Evolutionary conservation across 148 eudicot genomes (phyloP), one percentile per base, ranked within the genome.

Genomic region (Rhododendron simsii): DNA sequence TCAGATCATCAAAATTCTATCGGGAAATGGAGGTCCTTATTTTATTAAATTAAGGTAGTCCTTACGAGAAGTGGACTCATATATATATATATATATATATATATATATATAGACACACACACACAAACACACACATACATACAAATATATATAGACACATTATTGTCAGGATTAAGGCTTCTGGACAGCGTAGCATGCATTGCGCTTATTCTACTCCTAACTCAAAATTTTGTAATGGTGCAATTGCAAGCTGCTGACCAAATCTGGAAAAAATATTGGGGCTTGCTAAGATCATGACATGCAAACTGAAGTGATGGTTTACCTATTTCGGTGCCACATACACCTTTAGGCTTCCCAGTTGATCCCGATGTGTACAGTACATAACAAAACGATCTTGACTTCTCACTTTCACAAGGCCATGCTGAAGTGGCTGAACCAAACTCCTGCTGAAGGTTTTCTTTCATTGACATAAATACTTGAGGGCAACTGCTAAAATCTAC

Each of bases 311-410:
- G 78, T 69, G 55, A 20, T 87, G 10, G 71, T 82, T 88, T 80
- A 92, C 98, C 99, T 86, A 75, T 88, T 92, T 96, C 98, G 78
- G 95, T 93, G 81, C 98, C 98, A 88, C 98, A 94, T 77, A 96
- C 95, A 85, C 96, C 98, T 87, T 94, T 96, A 48, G 99, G 96
- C 85, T 92, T 91, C 84, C 99, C 99, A 77, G 91, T 95, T 81
- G 99, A 96, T 47, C 99, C 98, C 1, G 99, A 96, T 69, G 99
- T 96, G 86, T 94, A 92, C 98, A 96, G 94, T 87, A 96, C 87
- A 87, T 95, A 96, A 89, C 98, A 92, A 90, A 95, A 95, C 82
- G 88, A 85, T 86, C 92, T 90, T 33, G 59, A 81, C 30, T 74
- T 86, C 82, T 85, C 85, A 84, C 79, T 88, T 86, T 94, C 94